phyloP scores from a whole-genome alignment of 2,329 filamentous ascomycete genomes.

The Chaetomium globosum region DNA sequence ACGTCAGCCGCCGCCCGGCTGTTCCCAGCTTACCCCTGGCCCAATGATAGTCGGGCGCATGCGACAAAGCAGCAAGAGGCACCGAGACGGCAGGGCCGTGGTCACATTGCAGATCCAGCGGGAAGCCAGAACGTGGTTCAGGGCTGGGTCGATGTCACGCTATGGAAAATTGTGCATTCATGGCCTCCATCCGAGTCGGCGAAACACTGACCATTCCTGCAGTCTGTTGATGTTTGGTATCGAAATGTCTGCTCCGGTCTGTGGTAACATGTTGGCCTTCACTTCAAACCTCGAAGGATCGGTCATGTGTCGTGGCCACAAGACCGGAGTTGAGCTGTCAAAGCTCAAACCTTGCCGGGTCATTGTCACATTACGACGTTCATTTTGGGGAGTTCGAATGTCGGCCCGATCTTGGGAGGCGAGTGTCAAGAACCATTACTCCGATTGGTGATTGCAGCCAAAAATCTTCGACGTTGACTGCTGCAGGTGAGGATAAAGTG shows the following conservation, averaged over 20 bases:
- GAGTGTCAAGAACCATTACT: not conserved
- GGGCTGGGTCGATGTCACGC: not conserved
- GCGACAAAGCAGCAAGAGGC: constrained; percentile 4
- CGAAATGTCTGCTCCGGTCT: not conserved
- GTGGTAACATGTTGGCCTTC: not conserved
- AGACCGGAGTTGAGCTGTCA: not conserved
- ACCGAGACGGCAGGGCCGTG: constrained; percentile 7
- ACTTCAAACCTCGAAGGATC: not conserved
- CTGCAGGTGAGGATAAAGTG: not conserved
- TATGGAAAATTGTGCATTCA: not conserved
- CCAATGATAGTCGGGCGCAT: constrained; percentile 2
- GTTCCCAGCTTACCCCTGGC: constrained; percentile 2
- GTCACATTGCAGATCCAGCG: constrained; percentile 13
- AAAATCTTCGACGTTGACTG: not conserved
- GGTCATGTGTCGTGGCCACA: constrained; percentile 7
- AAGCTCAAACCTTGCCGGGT: not conserved
- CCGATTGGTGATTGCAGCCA: constrained; percentile 11
- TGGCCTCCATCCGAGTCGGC: not conserved
- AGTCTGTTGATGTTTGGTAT: not conserved
- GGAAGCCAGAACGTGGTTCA: not conserved
- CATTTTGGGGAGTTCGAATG: not conserved
- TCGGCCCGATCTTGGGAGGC: not conserved
- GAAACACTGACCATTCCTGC: not conserved
- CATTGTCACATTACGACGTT: not conserved
- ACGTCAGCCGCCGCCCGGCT: constrained; percentile 23